phyloP scores from a whole-genome alignment of 2,329 filamentous ascomycete species.

The Amylocarpus encephaloides region DNA sequence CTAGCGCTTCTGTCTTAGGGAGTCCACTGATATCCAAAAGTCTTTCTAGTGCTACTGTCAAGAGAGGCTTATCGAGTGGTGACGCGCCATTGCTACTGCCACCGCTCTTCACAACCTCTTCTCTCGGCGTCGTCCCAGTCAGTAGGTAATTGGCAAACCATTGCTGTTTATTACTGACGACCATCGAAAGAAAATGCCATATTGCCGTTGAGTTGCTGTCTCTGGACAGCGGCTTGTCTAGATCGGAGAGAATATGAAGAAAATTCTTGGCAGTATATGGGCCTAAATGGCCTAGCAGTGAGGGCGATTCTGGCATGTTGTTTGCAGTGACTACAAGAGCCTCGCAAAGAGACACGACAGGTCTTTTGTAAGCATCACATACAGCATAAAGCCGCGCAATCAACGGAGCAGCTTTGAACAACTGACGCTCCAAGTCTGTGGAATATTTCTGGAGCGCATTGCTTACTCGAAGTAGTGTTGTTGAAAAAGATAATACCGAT shows the following conservation, averaged over 20 bases:
- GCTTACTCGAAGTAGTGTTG: slow-evolving; percentile 63
- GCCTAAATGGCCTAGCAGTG: slow-evolving; percentile 84
- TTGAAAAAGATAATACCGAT: slow-evolving; percentile 59
- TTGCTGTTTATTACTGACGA: slow-evolving; percentile 85
- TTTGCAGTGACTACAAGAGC: slow-evolving; percentile 65
- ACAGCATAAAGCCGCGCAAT: slow-evolving; percentile 70
- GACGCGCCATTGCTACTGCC: slow-evolving; percentile 39
- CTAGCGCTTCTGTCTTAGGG: slow-evolving; percentile 59
- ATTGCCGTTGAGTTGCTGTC: slow-evolving; percentile 58
- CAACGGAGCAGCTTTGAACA: slow-evolving; percentile 75
- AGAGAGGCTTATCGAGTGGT: slow-evolving; percentile 53
- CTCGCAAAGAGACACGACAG: slow-evolving; percentile 64
- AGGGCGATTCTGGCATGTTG: slow-evolving; percentile 71
- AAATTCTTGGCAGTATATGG: slow-evolving; percentile 79
- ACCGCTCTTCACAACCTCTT: slow-evolving; percentile 54
- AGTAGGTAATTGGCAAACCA: slow-evolving; percentile 94
- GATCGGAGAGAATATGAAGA: slow-evolving; percentile 66
- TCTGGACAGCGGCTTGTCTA: slow-evolving; percentile 70
- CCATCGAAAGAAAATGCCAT: slow-evolving; percentile 80
- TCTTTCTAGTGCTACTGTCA: slow-evolving; percentile 66
- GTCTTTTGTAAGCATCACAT: slow-evolving; percentile 57
- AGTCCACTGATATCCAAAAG: slow-evolving; percentile 60
- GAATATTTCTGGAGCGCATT: slow-evolving; percentile 56
- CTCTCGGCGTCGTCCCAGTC: slow-evolving; percentile 77
- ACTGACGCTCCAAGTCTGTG: slow-evolving; percentile 64